These are phyloP conservation scores for Dianthus caryophyllus DNA, from an alignment of 148 eudicot species.

Conservation along the genomic window DNA sequence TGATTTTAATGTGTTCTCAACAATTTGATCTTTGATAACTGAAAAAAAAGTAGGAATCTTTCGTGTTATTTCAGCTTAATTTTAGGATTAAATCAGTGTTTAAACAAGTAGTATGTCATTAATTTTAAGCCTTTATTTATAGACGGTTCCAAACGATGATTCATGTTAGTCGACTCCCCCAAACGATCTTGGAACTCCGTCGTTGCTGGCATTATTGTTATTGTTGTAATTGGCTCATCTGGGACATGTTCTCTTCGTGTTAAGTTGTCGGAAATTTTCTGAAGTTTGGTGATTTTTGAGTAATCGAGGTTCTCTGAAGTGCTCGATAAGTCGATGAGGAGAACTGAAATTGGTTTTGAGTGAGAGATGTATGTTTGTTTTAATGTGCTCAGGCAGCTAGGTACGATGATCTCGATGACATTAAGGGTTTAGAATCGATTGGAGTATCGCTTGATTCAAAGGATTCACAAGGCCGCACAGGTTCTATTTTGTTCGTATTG, in stretches of 20 bases:
- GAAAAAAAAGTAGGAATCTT: not conserved
- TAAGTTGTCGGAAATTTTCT: no score
- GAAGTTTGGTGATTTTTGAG: no score
- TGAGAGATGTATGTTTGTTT: not conserved
- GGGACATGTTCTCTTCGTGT: no score
- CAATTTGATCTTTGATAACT: not conserved
- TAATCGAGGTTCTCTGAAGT: no score
- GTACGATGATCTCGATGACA: constrained; percentile 78
- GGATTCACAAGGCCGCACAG: constrained; percentile 85
- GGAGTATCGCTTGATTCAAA: constrained; percentile 60
- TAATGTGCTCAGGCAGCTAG: constrained; percentile 63
- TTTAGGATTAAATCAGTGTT: not conserved
- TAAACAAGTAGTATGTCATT: not conserved
- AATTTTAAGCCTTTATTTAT: not conserved
- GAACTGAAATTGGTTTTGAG: no score
- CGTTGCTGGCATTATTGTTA: no score
- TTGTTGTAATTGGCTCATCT: no score
- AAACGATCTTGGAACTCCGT: no score
- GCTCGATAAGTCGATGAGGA: no score
- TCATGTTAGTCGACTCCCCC: no score
- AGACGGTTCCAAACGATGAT: no score
- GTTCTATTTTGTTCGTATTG: constrained; percentile 22
- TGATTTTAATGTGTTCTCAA: not conserved
- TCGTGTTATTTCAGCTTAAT: not conserved
- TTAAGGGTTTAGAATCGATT: constrained; percentile 50